phyloP scores from a whole-genome alignment of 176 grass and related monocot species.

The Phoenix dactylifera region DNA sequence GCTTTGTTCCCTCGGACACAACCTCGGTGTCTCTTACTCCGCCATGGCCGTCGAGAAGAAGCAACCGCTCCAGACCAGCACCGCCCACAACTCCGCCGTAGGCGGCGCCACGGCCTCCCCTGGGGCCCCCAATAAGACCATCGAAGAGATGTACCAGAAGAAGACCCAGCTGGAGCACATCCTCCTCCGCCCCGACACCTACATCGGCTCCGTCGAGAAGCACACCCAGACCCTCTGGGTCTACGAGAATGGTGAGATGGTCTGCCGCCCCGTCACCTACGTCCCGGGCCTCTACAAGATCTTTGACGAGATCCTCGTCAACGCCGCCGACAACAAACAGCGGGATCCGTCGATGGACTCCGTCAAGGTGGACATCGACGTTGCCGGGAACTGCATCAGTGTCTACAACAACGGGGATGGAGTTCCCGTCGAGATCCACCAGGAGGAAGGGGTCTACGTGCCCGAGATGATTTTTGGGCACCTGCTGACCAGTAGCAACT shows the following conservation, averaged over 20 bases:
- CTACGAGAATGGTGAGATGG: conserved; percentile 54
- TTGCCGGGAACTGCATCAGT: conserved; percentile 38
- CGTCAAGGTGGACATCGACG: conserved; percentile 75
- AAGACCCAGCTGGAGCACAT: conserved; percentile 88
- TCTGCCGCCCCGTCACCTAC: conserved; percentile 40
- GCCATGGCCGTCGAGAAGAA: conserved; percentile 32
- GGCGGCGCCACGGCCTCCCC: background rate
- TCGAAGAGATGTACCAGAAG: conserved; percentile 92
- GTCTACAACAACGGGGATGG: conserved; percentile 83
- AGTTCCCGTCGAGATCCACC: conserved; percentile 79
- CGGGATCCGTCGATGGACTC: conserved; percentile 71
- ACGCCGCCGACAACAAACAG: conserved; percentile 98
- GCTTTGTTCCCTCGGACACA: conserved; percentile 1
- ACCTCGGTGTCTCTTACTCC: conserved; percentile 40
- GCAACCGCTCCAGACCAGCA: conserved; percentile 60
- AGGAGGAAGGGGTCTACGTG: conserved; percentile 82
- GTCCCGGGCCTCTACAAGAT: conserved; percentile 97
- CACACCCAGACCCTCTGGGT: conserved; percentile 70
- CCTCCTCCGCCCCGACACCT: conserved; percentile 83
- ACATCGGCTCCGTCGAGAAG: conserved; percentile 76
- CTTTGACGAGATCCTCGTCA: conserved; percentile 98
- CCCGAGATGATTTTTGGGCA: conserved; percentile 95
- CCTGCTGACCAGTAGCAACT: conserved; percentile 95
- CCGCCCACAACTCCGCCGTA: conserved; percentile 50
- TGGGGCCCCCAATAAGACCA: conserved; percentile 34